Conservation (phyloP, 129 eudicot genomes). For the Heracleum sosnowskyi region DNA sequence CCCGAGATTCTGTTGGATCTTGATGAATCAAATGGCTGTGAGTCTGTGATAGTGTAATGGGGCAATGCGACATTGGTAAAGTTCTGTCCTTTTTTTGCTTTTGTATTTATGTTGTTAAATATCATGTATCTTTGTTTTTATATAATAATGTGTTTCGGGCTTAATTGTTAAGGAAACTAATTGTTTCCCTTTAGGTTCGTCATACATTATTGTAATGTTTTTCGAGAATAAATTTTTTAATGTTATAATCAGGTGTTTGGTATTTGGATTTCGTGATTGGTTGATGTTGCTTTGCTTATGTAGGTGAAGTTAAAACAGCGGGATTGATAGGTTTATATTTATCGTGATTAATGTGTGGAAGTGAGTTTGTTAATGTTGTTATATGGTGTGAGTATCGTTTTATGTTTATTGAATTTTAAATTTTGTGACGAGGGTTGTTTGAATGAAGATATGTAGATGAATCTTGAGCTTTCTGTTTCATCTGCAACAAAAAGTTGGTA, state of each 20-base stretch:
- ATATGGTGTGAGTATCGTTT: too few relatives aligned
- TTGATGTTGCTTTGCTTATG: background rate
- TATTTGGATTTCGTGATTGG: background rate
- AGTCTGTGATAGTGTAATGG: background rate
- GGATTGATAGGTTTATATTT: background rate
- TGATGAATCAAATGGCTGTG: slow-evolving; percentile 12
- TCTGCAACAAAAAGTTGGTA: background rate
- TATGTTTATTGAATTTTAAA: too few relatives aligned
- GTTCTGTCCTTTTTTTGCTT: slow-evolving; percentile 6
- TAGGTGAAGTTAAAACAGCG: background rate
- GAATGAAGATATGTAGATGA: background rate
- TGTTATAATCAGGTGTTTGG: background rate
- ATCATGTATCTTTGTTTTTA: slow-evolving; percentile 5
- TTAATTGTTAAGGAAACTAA: background rate
- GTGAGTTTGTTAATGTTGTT: background rate
- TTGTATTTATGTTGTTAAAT: background rate
- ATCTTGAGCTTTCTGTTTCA: background rate
- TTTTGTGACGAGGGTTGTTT: background rate
- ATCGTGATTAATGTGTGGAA: background rate
- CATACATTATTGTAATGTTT: background rate
- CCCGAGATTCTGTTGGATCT: slow-evolving; percentile 36
- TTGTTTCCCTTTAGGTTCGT: background rate
- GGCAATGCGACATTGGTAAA: slow-evolving; percentile 16
- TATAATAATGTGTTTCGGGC: background rate
- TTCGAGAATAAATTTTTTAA: background rate